Base-by-base conservation (phyloP, 2,329 filamentous ascomycete species). In the Fusarium marasasianum region DNA sequence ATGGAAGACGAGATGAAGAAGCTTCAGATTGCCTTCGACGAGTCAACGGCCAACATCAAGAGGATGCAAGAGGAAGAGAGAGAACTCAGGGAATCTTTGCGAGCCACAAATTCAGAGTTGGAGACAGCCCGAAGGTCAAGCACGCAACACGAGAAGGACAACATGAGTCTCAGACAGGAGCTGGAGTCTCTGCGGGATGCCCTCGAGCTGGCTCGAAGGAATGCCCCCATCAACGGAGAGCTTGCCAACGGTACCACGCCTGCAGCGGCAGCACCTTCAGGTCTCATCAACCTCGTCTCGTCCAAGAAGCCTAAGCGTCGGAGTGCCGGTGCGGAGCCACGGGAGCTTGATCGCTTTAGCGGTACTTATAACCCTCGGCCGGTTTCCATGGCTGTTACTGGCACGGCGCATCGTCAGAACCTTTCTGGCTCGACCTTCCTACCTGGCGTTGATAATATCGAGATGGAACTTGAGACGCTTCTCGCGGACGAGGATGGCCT, bases 1-100 rank as follows among this genome's bases (percentile, higher is more conserved):
- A 94, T 98, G 91, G 96, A 99, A 82, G 93, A 95, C 77, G 96
- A 99, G 80, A 98, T 98, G 93, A 92, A 92, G 86, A 95, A 94
- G 83, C 87, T 98, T 56, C 95, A 98, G 83, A 86, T 90, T 69
- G 96, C 90, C 80, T 97, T 97, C 83, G 94, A 97, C 65, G 96
- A 99, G 80, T 97, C 95, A 70, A 92, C 93, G 9, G 89, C 91
- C 72, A 98, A 95, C 81, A 94, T 98, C 83, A 97, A 98, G 84
- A 90, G 95, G 73, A 90, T 99, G 81, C 95, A 98, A 81, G 95
- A 98, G 79, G 96, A 98, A 84, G 96, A 98, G 84, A 94, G 92
- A 81, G 90, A 92, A 71, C 88, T 98, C 51, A 91, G 94, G 70
- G 95, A 98, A 75, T 94, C 93, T 45, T 88, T 99, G 64, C 92